phyloP scores from a whole-genome alignment of 2,329 filamentous ascomycete genomes.

The Cryphonectria radicalis region DNA sequence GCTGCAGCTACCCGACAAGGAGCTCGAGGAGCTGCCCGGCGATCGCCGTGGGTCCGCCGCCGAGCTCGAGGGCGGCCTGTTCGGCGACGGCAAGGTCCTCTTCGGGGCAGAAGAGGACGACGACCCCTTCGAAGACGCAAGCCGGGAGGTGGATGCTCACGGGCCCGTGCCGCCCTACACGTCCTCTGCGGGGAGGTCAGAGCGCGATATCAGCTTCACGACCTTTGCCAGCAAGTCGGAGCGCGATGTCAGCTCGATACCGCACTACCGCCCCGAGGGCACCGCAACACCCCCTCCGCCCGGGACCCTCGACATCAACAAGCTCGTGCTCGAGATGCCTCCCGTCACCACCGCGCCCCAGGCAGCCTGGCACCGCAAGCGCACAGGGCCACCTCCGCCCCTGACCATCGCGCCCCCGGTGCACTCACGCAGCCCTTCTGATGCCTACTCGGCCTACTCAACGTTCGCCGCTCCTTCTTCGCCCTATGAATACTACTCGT shows the following conservation, averaged over 20 bases:
- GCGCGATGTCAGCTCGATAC: slow-evolving; percentile 30
- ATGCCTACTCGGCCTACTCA: slow-evolving; percentile 36
- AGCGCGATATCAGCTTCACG: slow-evolving; percentile 39
- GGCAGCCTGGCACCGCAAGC: slow-evolving; percentile 45
- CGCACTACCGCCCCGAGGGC: slow-evolving; percentile 41
- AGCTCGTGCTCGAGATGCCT: slow-evolving; percentile 48
- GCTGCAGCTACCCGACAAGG: slow-evolving; percentile 14
- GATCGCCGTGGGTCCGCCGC: slow-evolving; percentile 47
- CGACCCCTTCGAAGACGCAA: slow-evolving; percentile 55
- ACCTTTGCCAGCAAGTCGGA: slow-evolving; percentile 7
- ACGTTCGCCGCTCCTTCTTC: slow-evolving; percentile 20
- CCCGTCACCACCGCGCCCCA: slow-evolving; percentile 54
- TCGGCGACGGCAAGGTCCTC: slow-evolving; percentile 42
- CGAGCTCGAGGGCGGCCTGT: slow-evolving; percentile 52
- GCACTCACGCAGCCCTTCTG: slow-evolving; percentile 35
- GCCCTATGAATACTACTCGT: slow-evolving; percentile 22
- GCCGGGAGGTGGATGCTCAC: slow-evolving; percentile 55
- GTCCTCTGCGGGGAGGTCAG: slow-evolving; percentile 44
- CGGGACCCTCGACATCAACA: slow-evolving; percentile 43
- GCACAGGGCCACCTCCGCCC: slow-evolving; percentile 49
- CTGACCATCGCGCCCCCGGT: slow-evolving; percentile 42
- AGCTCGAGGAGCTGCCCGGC: slow-evolving; percentile 50
- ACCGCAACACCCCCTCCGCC: slow-evolving; percentile 39
- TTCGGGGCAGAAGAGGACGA: slow-evolving; percentile 47
- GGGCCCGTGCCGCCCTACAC: slow-evolving; percentile 55